phyloP scores from a whole-genome alignment of 1,284 basidiomycete genomes.

The Erythrobasidium hasegawianum region DNA sequence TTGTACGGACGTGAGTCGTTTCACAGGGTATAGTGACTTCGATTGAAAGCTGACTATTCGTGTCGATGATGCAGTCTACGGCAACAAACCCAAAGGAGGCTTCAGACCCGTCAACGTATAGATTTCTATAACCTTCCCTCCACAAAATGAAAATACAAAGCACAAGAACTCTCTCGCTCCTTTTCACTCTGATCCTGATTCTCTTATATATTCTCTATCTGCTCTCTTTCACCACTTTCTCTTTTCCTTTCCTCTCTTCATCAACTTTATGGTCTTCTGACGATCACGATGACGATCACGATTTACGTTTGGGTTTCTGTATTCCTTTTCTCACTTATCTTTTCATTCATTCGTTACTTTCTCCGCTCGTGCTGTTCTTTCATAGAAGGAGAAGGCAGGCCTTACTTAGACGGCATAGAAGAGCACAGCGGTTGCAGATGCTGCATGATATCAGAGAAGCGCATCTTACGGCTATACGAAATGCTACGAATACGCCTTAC shows the following conservation, averaged over 20 bases:
- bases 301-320: not conserved
- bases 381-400: not conserved
- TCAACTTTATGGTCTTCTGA: not conserved
- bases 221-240: conserved; percentile 2
- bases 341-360: conserved; percentile 2
- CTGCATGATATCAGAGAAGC: not conserved
- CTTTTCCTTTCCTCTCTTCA: not conserved
- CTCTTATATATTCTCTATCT: conserved; percentile 1
- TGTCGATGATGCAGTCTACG: conserved; percentile 11
- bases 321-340: conserved; percentile 2
- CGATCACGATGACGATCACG: not conserved
- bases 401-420: no score
- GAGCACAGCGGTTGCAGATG: not conserved
- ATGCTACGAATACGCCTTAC: no score
- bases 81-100: conserved; percentile 23
- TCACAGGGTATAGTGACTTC: not conserved
- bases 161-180: not conserved
- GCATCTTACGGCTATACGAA: not conserved
- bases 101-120: conserved; percentile 22
- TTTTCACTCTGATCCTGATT: not conserved
- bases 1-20: conserved; percentile 16
- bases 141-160: not conserved
- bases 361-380: not conserved
- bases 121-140: not conserved
- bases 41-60: not conserved